These are phyloP conservation scores for Aureobasidium sp. DNA, from an alignment of 2,329 filamentous ascomycete species.

Conservation along the genomic window DNA sequence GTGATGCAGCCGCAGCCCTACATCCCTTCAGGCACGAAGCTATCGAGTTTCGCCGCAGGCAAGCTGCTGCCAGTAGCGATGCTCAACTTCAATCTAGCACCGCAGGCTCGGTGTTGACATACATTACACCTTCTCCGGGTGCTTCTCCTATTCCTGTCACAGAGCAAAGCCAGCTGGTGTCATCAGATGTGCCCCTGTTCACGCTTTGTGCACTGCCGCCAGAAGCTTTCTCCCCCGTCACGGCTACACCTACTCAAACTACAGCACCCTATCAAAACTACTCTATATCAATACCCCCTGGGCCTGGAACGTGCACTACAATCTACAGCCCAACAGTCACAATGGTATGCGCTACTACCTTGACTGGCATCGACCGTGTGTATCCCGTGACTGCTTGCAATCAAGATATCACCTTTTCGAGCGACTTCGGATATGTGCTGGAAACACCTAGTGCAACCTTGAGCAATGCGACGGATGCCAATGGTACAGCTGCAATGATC, in stretches of 20 bases:
- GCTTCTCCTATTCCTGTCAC: slow-evolving; percentile 34
- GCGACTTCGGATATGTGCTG: slow-evolving; percentile 34
- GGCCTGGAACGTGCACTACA: slow-evolving; percentile 31
- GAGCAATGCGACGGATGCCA: not conserved
- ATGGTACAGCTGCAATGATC: slow-evolving; percentile 17
- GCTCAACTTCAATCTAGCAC: not conserved
- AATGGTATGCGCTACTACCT: slow-evolving; percentile 36
- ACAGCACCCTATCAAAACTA: slow-evolving; percentile 31
- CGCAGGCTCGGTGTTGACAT: slow-evolving; percentile 24
- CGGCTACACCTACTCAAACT: slow-evolving; percentile 19
- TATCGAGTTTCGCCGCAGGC: slow-evolving; percentile 20
- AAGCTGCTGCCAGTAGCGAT: slow-evolving; percentile 16
- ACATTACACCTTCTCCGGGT: slow-evolving; percentile 35
- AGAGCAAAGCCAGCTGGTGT: slow-evolving; percentile 34
- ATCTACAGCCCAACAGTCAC: slow-evolving; percentile 32
- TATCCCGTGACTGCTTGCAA: slow-evolving; percentile 34
- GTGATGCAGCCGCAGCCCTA: slow-evolving; percentile 15
- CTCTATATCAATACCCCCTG: slow-evolving; percentile 24
- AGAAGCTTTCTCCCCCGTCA: slow-evolving; percentile 25
- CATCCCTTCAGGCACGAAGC: slow-evolving; percentile 23
- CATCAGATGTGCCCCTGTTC: slow-evolving; percentile 33
- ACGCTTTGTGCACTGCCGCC: slow-evolving; percentile 35
- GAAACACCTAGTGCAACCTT: slow-evolving; percentile 27
- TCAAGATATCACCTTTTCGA: slow-evolving; percentile 39
- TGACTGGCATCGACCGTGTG: slow-evolving; percentile 32